Base-by-base conservation (phyloP, 108 stramenopile genomes). In the Fragilariopsis cylindrus region DNA sequence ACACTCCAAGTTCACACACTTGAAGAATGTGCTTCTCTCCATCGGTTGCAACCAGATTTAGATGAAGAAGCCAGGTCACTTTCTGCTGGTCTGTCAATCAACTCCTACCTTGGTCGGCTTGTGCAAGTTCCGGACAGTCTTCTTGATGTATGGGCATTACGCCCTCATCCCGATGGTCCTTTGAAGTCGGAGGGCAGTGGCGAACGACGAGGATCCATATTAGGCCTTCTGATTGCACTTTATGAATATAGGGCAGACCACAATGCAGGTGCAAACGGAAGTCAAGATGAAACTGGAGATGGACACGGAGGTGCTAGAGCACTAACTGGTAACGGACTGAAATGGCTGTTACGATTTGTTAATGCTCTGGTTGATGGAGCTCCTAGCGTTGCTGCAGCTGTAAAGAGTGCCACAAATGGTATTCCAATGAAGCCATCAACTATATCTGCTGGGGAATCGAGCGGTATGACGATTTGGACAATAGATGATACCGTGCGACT, bases 1-100 rank as follows among this genome's bases (percentile, higher is more conserved):
- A 96, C 95, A 15, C 87, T 96, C 4, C 95, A 96, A 80, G 87
- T 90, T 40, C 93, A 96, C 71, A 92, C 92, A 7, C 85, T 95
- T 19, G 91, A 95, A 74, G 89, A 95, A 71, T 92, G 91, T 71
- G 87, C 90, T 41, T 84, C 76, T 55, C 78, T 95, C 48, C 87
- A 95, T 78, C 63, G 81, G 41, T 47, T 70, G 42, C 82, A 90
- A 62, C 80, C 91, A 3, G 87, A 86, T 77, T 72, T 95, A 18
- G 94, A 95, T 52, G 87, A 88, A n/a, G 94, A 95, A 73, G 87
- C 90, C 3, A 90, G 84, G 74, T 50, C 78, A 18, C 57, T 92
- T 42, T 95, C 94, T 16, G 68, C 91, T 40, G 71, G 87, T 49
- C 74, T 95, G 50, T 87, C 85, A 11, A 86, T 95, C 54, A 88